Base-by-base conservation (phyloP, 202 grass and related monocot species). In the Hordeum pubiflorum region DNA sequence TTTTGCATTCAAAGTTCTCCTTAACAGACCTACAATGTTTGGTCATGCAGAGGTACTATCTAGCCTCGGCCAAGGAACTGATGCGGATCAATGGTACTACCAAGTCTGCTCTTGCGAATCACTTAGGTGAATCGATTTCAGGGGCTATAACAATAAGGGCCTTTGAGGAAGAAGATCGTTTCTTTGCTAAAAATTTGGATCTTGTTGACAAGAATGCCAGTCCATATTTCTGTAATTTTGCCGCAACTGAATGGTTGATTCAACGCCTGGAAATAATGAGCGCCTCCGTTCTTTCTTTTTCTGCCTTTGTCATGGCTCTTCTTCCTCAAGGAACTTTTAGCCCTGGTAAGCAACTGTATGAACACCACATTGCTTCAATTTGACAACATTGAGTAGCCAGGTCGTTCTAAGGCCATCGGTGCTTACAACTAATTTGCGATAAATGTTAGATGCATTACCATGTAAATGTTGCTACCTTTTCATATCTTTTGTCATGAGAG, bases 31-130 rank as follows among this genome's bases (percentile, higher is more conserved):
- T 76, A 5, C 59, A 50, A 37, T 60, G 66, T 57, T 76, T 78
- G 66, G 4, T 48, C 68, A 76, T 88, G 73, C 41, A 98, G 95
- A 93, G 88, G 26, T 98, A 93, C 77, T 98, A 94, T 74, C 85
- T 98, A 74, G 77, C 90, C 48, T 91, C 95, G 37, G 90, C 95
- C 65, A 98, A 91, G 86, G 90, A 98, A 89, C 75, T 98, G 67
- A 98, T 98, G 95, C 74, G 95, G 40, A 91, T 98, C 72, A 94
- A 94, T 88, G 95, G 95, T 46, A 98, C 92, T 66, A 94, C 95
- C 67, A 94, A 93, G 86, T 98, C 95, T 80, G 76, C 88, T 71
- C 76, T 97, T 36, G 90, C 86, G 38, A 97, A 94, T 85, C 90
- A 98, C 85, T 77, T 98, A 29, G 85, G 88, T 37, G 95, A 98